Evolutionary conservation across 371 early-diverging fungal species (phyloP).

Genomic region (Nematocida displodere): DNA sequence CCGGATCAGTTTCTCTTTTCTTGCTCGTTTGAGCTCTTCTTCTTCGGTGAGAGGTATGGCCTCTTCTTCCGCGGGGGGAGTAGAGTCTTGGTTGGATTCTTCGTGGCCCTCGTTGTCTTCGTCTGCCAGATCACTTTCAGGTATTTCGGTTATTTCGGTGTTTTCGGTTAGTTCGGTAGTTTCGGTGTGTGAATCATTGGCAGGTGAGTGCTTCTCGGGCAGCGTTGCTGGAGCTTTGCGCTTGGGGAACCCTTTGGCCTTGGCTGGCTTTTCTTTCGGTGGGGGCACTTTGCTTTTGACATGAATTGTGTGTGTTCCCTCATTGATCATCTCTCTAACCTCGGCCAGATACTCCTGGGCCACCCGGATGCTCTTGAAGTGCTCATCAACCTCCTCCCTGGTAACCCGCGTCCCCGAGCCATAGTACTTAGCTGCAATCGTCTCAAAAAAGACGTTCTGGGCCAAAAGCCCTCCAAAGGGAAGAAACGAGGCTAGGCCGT

Average conservation of each 20-base stretch:
- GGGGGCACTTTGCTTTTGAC: background rate
- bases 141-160: background rate
- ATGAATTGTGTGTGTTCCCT: constrained; percentile 27
- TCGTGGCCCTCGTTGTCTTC: background rate
- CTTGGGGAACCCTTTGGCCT: background rate
- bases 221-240: constrained; percentile 4
- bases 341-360: constrained; percentile 15
- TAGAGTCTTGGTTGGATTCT: background rate
- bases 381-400: constrained; percentile 48
- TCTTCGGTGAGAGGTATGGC: constrained; percentile 35
- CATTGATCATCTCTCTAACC: constrained; percentile 20
- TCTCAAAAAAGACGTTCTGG: constrained; percentile 42
- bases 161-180: background rate
- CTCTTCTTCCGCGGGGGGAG: constrained; percentile 8
- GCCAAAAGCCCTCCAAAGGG: constrained; percentile 44
- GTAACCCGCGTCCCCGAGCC: constrained; percentile 40
- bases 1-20: constrained; percentile 56
- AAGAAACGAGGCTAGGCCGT: constrained; percentile 43
- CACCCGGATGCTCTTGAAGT: constrained; percentile 41
- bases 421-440: constrained; percentile 55
- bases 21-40: constrained; percentile 42
- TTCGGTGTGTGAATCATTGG: background rate
- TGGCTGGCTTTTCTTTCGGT: constrained; percentile 23
- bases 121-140: constrained; percentile 32
- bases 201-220: background rate